phyloP scores from a whole-genome alignment of 179 eudicot species.

The Monotropa hypopitys region DNA sequence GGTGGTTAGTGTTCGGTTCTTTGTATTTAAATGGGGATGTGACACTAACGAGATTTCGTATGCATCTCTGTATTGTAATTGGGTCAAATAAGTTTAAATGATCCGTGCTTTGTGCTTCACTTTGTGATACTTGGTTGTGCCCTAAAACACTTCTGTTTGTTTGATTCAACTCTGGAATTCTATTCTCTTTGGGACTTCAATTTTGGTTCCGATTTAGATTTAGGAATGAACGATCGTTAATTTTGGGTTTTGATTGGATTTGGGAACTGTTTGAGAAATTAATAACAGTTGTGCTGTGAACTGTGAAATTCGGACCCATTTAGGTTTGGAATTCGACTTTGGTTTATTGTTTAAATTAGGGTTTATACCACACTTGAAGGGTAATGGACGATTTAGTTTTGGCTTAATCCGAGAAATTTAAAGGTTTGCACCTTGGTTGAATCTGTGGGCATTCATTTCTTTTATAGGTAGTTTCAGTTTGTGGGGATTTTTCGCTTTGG shows the following conservation, averaged over 20 bases:
- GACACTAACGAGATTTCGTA: not conserved
- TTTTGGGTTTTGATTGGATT: not conserved
- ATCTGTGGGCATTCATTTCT: slow-evolving; percentile 5
- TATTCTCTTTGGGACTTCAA: not conserved
- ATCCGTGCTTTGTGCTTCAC: not conserved
- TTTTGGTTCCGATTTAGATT: not conserved
- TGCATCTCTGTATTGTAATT: not conserved
- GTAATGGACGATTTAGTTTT: not conserved
- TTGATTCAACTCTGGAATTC: not conserved
- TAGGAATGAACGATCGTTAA: not conserved
- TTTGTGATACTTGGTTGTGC: not conserved
- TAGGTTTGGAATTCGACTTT: not conserved
- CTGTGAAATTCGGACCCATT: not conserved
- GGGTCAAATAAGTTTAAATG: not conserved
- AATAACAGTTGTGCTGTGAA: not conserved
- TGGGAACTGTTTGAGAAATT: not conserved
- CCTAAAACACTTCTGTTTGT: not conserved
- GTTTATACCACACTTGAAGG: not conserved
- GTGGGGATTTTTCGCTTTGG: not conserved
- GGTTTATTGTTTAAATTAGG: not conserved
- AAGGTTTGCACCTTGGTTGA: not conserved
- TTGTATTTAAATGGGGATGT: not conserved
- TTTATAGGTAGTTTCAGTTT: not conserved
- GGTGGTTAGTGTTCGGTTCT: not conserved
- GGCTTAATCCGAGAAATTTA: not conserved